These are phyloP conservation scores for Clausena lansium DNA, from an alignment of 345 rosid species.

Conservation along the genomic window DNA sequence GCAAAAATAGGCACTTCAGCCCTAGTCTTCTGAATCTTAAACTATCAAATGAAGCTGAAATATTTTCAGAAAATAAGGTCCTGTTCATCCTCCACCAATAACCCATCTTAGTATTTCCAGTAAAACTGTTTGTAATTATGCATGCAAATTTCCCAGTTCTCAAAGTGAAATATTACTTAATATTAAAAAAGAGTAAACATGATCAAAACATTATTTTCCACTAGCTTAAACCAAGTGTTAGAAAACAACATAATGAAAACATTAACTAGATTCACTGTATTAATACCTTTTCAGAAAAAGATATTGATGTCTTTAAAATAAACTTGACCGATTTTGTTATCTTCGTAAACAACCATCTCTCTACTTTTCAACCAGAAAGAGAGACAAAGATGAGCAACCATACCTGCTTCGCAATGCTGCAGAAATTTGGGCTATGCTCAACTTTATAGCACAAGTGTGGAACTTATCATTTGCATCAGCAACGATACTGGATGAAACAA, in stretches of 20 bases:
- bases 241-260: not conserved
- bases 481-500: slow-evolving; percentile 35
- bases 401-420: slow-evolving; percentile 52
- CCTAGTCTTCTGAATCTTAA: not conserved
- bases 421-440: slow-evolving; percentile 50
- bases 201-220: too few relatives aligned
- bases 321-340: not conserved
- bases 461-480: slow-evolving; percentile 43
- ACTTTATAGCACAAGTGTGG: slow-evolving; percentile 52
- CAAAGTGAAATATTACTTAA: not conserved
- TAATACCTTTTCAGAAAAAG: not conserved
- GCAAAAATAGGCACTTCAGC: not conserved
- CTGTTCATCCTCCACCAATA: not conserved
- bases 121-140: not conserved
- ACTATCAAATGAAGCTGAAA: not conserved
- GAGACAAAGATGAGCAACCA: slow-evolving; percentile 16
- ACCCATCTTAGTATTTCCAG: not conserved
- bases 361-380: not conserved
- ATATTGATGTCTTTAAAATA: not conserved
- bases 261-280: not conserved
- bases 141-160: not conserved
- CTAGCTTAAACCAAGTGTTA: not conserved
- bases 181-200: too few relatives aligned
- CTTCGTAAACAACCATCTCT: not conserved
- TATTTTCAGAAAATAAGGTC: not conserved